phyloP scores from a whole-genome alignment of 1,284 basidiomycete genomes.

The Boletus subluridellus region DNA sequence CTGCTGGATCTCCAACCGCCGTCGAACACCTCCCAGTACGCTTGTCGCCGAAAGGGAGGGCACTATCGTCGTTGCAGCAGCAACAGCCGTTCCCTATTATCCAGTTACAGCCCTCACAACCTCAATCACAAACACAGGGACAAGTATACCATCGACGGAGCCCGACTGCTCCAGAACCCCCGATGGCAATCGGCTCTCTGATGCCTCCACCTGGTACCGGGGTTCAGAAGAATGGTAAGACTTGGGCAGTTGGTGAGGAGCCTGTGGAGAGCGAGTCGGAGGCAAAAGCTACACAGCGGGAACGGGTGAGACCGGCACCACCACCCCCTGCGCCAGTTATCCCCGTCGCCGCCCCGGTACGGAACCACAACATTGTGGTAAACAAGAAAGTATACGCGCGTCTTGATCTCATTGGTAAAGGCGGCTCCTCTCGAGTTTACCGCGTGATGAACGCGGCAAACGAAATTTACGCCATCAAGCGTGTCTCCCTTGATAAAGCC shows the following conservation, averaged over 20 bases:
- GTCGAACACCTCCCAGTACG: conserved; percentile 35
- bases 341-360: conserved; percentile 26
- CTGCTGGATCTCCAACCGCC: conserved; percentile 40
- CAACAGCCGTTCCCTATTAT: conserved; percentile 31
- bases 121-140: conserved; percentile 23
- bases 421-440: conserved; percentile 91
- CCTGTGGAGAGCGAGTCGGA: conserved; percentile 30
- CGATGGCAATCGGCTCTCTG: conserved; percentile 43
- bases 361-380: conserved; percentile 37
- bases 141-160: conserved; percentile 49
- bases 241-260: conserved; percentile 49
- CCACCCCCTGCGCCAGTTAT: conserved; percentile 22
- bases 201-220: conserved; percentile 22
- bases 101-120: conserved; percentile 26
- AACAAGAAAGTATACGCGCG: conserved; percentile 82
- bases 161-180: conserved; percentile 61
- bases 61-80: conserved; percentile 22
- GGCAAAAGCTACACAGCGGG: conserved; percentile 24
- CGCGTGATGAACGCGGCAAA: conserved; percentile 76
- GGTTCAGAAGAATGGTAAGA: conserved; percentile 38
- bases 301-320: conserved; percentile 26
- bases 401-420: conserved; percentile 84
- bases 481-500: conserved; percentile 80
- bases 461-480: conserved; percentile 84
- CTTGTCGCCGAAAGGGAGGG: conserved; percentile 25